Conservation (phyloP, 1,284 basidiomycete genomes). For the Lentinula novae-zelandiae region DNA sequence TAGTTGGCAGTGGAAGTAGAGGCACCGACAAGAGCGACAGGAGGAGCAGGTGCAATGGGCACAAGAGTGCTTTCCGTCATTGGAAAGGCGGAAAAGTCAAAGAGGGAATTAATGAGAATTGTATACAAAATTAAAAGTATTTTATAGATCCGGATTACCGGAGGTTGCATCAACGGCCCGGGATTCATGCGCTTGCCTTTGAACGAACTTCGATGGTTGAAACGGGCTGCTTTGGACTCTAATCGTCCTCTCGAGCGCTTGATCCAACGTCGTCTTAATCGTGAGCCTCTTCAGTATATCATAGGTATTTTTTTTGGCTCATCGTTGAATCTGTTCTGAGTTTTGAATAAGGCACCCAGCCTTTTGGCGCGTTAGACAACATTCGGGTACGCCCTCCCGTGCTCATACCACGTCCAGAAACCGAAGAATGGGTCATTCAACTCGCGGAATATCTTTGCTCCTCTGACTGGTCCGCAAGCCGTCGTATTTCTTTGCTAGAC, state of each 20-base stretch:
- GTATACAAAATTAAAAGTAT: background rate
- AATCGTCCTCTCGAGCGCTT: slow-evolving; percentile 37
- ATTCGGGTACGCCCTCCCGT: slow-evolving; percentile 71
- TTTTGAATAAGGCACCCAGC: slow-evolving; percentile 65
- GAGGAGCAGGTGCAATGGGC: slow-evolving; percentile 11
- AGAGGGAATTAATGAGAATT: background rate
- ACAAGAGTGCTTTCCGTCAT: slow-evolving; percentile 8
- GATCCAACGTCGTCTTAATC: slow-evolving; percentile 51
- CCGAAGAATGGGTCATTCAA: slow-evolving; percentile 74
- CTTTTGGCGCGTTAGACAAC: slow-evolving; percentile 75
- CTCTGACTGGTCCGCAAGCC: slow-evolving; percentile 27
- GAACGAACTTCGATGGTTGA: slow-evolving; percentile 64
- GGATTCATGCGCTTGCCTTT: slow-evolving; percentile 32
- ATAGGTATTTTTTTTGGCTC: slow-evolving; percentile 50
- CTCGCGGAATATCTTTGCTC: slow-evolving; percentile 40
- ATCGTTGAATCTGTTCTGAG: slow-evolving; percentile 12
- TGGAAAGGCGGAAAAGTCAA: background rate
- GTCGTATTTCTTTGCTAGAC: slow-evolving; percentile 65
- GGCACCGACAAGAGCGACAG: background rate
- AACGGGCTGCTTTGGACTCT: slow-evolving; percentile 28
- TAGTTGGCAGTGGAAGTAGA: background rate
- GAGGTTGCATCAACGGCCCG: background rate
- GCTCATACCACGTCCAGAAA: slow-evolving; percentile 88
- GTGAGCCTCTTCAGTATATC: slow-evolving; percentile 90
- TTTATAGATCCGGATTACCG: slow-evolving; percentile 1